Percentiles rank a stretch among this genome's conserved stretches.
These are phyloP conservation scores for Emergomyces africanus DNA, from an alignment of 2,329 filamentous ascomycete species.

Conservation along the genomic window DNA sequence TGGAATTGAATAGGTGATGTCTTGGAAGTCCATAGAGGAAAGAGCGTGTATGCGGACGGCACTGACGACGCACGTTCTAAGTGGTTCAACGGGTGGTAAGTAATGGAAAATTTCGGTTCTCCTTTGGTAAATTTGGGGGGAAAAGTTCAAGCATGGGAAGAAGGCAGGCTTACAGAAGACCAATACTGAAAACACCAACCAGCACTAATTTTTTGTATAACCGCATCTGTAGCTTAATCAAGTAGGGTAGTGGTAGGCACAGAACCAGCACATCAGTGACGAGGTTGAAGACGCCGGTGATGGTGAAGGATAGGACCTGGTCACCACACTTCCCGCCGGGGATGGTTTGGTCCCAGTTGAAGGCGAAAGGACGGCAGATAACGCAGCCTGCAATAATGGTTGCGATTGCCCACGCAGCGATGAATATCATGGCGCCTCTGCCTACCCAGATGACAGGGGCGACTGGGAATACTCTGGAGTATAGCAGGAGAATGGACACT, in stretches of 20 bases:
- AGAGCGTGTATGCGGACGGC: constrained; percentile 24
- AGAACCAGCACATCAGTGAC: constrained; percentile 16
- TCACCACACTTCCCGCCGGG: constrained; percentile 12
- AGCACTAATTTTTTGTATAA: constrained; percentile 15
- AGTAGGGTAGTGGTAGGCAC: constrained; percentile 12
- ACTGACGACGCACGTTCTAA: constrained; percentile 26
- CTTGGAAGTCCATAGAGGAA: constrained; percentile 21
- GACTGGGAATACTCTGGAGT: constrained; percentile 13
- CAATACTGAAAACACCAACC: constrained; percentile 14
- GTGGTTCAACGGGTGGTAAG: neutral
- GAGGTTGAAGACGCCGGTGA: constrained; percentile 14
- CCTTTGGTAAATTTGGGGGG: neutral
- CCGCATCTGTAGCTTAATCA: constrained; percentile 15
- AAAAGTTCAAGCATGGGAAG: neutral
- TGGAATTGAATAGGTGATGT: constrained; percentile 24
- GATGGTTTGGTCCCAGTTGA: constrained; percentile 17
- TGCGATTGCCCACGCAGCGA: constrained; percentile 13
- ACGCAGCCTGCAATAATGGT: constrained; percentile 16
- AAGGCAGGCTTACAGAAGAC: constrained; percentile 13
- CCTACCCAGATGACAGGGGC: constrained; percentile 8
- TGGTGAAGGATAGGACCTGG: constrained; percentile 14
- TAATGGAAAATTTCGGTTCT: neutral
- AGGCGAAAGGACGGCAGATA: constrained; percentile 16
- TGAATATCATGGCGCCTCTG: constrained; percentile 8
- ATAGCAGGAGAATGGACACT: constrained; percentile 14